Conservation (phyloP, 2,329 filamentous ascomycete genomes). For the Colletotrichum lini region DNA sequence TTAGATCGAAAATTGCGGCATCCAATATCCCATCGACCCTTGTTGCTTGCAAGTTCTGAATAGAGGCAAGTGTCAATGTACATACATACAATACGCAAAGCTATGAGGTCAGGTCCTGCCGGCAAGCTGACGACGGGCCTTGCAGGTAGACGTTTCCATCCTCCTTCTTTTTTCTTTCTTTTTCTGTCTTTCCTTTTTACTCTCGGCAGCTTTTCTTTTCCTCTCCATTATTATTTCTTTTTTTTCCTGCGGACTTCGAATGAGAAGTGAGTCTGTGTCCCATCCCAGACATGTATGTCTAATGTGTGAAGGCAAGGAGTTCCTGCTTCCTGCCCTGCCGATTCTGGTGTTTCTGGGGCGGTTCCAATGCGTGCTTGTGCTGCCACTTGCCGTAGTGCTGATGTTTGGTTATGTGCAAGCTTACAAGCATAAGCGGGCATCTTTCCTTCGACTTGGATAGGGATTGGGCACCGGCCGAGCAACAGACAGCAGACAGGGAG, state of each 20-base stretch:
- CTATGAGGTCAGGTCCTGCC: constrained; percentile 5
- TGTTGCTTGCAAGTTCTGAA: constrained; percentile 42
- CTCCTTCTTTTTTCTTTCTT: neutral
- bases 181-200: neutral
- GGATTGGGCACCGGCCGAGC: neutral
- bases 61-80: constrained; percentile 31
- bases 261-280: neutral
- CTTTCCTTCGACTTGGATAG: neutral
- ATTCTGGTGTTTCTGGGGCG: constrained; percentile 1
- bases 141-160: neutral
- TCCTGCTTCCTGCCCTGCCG: constrained; percentile 14
- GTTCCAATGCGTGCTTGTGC: constrained; percentile 9
- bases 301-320: neutral
- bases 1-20: constrained; percentile 5
- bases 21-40: constrained; percentile 32
- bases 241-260: neutral
- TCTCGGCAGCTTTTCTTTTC: neutral
- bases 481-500: neutral
- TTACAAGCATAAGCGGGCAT: neutral
- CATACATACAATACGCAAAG: neutral
- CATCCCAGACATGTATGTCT: neutral
- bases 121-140: neutral
- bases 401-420: constrained; percentile 18
- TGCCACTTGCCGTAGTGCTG: constrained; percentile 13
- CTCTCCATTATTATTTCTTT: neutral